Evolutionary conservation across 108 stramenopile species (phyloP), one percentile per base, ranked within the genome.

Genomic region (Mediolabrus comicus): DNA sequence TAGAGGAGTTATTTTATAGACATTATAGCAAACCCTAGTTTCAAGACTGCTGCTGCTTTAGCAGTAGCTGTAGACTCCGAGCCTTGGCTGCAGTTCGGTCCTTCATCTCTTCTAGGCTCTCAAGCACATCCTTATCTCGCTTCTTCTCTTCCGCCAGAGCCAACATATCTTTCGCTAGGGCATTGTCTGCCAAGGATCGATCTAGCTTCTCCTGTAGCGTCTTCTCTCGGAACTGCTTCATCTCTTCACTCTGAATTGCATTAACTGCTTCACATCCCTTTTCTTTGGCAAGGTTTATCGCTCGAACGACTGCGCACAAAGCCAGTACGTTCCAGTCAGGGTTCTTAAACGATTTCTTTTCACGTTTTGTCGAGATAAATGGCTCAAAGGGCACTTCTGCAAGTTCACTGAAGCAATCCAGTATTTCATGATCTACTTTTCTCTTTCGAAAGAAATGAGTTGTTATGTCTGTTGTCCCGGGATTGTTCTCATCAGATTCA

Each of bases 381-480:
- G 80, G 84, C 27, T 74, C 60, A 43, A 82, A 39, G 13, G 46
- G 36, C 2, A 58, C 29, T 27, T 62, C 26, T 7, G 54, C 27
- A 14, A 16, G 57, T n/a, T n/a, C 46, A 22, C 16, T 7, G 13
- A 30, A 34, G 58, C 84, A 81, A 34, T 81, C 77, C 29, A 84
- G 51, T 25, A 80, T 61, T n/a, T 69, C 53, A 33, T 84, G 81
- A 16, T 78, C 68, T 1, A 84, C 71, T 33, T 77, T 73, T 41
- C 84, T 72, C 46, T 84, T 84, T 19, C 80, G 80, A 39, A 84
- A 72, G 66, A 76, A 80, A 59, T 70, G 77, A 52, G 69, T 77
- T 9, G 52, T 55, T 31, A 29, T 57, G 0, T 59, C 61, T 16
- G 34, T 57, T 5, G 16, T 39, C 43, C 4, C 14, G 14, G 16